Evolutionary conservation across 106 monocot genomes (phyloP).

Genomic region (Iris macrosiphon): DNA sequence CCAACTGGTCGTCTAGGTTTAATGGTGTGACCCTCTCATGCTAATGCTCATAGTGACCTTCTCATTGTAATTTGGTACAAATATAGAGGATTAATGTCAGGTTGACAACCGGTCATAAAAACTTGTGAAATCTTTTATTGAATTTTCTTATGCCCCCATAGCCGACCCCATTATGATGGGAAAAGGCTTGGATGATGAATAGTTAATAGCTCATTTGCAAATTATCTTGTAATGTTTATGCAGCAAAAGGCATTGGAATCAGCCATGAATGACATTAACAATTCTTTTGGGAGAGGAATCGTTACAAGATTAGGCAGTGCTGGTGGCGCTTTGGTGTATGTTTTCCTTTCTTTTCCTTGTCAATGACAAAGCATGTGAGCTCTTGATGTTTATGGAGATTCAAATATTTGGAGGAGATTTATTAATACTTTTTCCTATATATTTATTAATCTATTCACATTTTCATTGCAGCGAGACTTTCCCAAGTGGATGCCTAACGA

Average conservation of each 20-base stretch:
- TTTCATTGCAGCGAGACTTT: conserved; percentile 72
- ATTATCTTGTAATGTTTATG: conserved; percentile 4
- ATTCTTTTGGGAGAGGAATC: conserved; percentile 96
- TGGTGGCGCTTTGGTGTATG: conserved; percentile 93
- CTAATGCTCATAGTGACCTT: too few relatives aligned
- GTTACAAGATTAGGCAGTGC: conserved; percentile 96
- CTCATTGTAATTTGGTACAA: too few relatives aligned
- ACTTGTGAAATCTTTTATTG: too few relatives aligned
- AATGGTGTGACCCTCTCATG: too few relatives aligned
- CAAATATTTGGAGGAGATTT: neutral
- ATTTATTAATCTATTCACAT: conserved; percentile 1
- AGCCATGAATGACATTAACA: conserved; percentile 97
- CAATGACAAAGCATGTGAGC: neutral
- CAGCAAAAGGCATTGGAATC: conserved; percentile 96
- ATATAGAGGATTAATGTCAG: too few relatives aligned
- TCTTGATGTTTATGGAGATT: neutral
- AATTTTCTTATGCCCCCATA: too few relatives aligned
- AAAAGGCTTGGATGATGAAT: too few relatives aligned
- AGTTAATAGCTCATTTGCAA: neutral
- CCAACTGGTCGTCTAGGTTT: too few relatives aligned
- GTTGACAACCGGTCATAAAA: too few relatives aligned
- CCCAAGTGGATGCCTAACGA: conserved; percentile 93
- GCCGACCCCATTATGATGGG: too few relatives aligned
- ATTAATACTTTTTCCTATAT: neutral
- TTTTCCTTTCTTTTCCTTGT: neutral